These are phyloP conservation scores for Populus tremula DNA, from an alignment of 345 rosid genomes.

Conservation along the genomic window DNA sequence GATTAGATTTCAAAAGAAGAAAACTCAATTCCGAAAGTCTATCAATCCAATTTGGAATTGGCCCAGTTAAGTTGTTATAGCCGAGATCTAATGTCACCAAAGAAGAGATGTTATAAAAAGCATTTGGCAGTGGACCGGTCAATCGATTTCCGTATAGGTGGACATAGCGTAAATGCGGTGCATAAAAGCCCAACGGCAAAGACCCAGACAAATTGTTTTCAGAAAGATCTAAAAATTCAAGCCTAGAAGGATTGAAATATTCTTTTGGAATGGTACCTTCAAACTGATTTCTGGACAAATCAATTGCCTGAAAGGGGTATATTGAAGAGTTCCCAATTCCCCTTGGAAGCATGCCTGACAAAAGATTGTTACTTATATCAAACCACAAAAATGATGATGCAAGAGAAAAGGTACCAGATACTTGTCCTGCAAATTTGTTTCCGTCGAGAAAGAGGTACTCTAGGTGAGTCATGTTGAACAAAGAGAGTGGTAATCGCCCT, in stretches of 20 bases:
- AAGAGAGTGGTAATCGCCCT: neutral
- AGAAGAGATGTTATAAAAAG: neutral
- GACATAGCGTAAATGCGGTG: neutral
- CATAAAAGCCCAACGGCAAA: neutral
- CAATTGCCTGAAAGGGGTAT: too few species aligned
- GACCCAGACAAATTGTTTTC: neutral
- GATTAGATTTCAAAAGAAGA: neutral
- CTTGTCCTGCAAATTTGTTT: neutral
- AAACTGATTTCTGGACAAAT: too few species aligned
- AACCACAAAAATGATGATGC: neutral
- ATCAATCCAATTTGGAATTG: neutral
- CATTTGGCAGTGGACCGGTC: neutral
- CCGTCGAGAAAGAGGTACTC: neutral
- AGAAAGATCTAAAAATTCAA: neutral
- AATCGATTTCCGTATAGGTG: conserved; percentile 1
- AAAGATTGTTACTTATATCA: neutral
- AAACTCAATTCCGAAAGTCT: neutral
- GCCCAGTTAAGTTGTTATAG: neutral
- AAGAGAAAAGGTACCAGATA: neutral
- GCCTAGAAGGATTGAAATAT: neutral
- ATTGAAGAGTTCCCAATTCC: neutral
- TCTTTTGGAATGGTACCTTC: too few species aligned
- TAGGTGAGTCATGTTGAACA: neutral
- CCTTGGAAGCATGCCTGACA: neutral
- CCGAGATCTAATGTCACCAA: neutral